Conservation (phyloP, 139 green algal species). For the Chlorella sp. region DNA sequence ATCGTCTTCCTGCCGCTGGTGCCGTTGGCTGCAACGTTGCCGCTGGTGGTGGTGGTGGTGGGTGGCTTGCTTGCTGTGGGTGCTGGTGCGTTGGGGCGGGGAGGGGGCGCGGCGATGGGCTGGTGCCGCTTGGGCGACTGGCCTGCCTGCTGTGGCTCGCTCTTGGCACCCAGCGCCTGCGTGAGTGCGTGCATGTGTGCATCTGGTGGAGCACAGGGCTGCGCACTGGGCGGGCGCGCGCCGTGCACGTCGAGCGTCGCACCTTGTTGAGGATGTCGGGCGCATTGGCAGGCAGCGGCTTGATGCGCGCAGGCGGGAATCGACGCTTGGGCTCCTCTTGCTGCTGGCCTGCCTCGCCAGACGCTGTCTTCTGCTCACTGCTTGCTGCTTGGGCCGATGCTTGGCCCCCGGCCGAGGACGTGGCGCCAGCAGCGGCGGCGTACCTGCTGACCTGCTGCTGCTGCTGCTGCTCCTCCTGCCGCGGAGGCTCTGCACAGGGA, state of each 20-base stretch:
- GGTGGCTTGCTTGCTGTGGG: background rate
- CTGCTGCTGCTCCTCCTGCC: no score
- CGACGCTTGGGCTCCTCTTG: background rate
- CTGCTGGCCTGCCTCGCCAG: no score
- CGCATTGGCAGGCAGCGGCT: background rate
- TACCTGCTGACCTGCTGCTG: no score
- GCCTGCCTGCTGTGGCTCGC: background rate
- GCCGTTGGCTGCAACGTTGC: background rate
- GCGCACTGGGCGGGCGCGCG: background rate
- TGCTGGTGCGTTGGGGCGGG: background rate
- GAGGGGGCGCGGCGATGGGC: background rate
- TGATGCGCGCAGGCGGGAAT: background rate
- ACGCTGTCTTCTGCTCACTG: no score
- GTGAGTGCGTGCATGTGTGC: background rate
- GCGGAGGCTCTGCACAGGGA: no score
- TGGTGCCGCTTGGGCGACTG: background rate
- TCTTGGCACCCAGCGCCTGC: background rate
- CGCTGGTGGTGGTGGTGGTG: background rate
- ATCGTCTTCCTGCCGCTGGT: background rate
- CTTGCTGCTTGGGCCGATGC: no score
- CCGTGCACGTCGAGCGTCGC: no score
- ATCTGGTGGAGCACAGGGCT: background rate
- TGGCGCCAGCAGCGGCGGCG: no score
- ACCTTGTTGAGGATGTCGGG: background rate
- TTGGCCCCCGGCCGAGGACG: no score